These are phyloP conservation scores for Cladorrhinum sp. DNA, from an alignment of 2,329 filamentous ascomycete genomes.

Conservation along the genomic window DNA sequence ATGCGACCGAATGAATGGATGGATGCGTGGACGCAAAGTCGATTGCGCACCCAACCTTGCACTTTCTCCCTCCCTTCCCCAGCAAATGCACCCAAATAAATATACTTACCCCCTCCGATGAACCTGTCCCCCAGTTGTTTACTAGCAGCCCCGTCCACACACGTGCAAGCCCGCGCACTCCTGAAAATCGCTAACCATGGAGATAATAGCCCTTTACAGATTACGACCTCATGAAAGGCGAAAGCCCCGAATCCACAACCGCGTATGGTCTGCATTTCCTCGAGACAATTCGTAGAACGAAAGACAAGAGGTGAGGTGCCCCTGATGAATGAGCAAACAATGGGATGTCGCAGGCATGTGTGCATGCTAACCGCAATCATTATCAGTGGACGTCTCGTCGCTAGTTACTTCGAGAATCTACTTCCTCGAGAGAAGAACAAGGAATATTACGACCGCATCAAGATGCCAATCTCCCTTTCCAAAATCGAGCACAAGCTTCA, in stretches of 20 bases:
- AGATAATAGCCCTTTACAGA: conserved; percentile 29
- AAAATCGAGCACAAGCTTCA: conserved; percentile 73
- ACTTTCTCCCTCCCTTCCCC: not conserved
- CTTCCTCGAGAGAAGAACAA: conserved; percentile 61
- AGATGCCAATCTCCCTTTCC: conserved; percentile 74
- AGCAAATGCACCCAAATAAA: no score
- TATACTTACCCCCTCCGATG: not conserved
- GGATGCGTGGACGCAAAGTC: not conserved
- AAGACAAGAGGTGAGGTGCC: conserved; percentile 69
- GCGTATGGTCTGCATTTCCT: conserved; percentile 70
- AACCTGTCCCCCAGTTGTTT: not conserved
- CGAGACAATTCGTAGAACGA: conserved; percentile 69
- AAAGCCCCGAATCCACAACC: conserved; percentile 66
- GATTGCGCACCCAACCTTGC: not conserved
- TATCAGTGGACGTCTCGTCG: conserved; percentile 66
- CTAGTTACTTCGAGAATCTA: conserved; percentile 71
- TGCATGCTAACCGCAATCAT: conserved; percentile 12
- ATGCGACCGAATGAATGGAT: not conserved
- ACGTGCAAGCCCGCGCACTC: not conserved
- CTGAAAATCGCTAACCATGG: conserved; percentile 14
- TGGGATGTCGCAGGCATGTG: not conserved
- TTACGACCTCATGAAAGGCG: conserved; percentile 52
- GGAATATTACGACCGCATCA: conserved; percentile 74
- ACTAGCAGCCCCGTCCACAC: conserved; percentile 12
- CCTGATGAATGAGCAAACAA: not conserved